phyloP scores from a whole-genome alignment of 1,139 yeast species.

The Yamadazyma songkhlaensis region DNA sequence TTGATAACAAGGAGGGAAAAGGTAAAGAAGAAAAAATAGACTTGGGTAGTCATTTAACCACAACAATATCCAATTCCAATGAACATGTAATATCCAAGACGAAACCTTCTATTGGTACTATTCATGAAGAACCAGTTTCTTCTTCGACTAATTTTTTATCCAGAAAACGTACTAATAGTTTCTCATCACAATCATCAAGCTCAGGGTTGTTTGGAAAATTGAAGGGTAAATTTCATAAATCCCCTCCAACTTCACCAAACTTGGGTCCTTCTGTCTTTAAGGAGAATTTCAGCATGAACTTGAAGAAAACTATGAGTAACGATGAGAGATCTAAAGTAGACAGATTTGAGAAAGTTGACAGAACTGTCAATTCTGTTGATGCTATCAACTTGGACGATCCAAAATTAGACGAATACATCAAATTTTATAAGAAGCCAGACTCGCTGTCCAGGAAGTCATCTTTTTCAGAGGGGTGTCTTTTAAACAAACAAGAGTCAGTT shows the following conservation, averaged over 20 bases:
- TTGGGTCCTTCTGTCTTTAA: slow-evolving; percentile 8
- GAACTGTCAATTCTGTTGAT: background rate
- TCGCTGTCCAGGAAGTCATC: slow-evolving; percentile 18
- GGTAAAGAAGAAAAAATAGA: slow-evolving; percentile 1
- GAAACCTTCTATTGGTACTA: slow-evolving; percentile 34
- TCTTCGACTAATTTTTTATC: slow-evolving; percentile 1
- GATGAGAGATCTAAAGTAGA: slow-evolving; percentile 1
- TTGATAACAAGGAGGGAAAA: background rate
- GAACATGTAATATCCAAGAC: slow-evolving; percentile 30
- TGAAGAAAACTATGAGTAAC: slow-evolving; percentile 1
- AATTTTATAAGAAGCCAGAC: slow-evolving; percentile 43
- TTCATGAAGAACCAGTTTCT: slow-evolving; percentile 25
- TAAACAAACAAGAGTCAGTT: slow-evolving; percentile 2
- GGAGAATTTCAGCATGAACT: slow-evolving; percentile 8
- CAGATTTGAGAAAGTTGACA: background rate
- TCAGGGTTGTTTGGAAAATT: slow-evolving; percentile 37
- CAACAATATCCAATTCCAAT: slow-evolving; percentile 35
- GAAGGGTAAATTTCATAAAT: slow-evolving; percentile 31
- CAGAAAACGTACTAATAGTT: slow-evolving; percentile 10
- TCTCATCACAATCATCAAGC: slow-evolving; percentile 7
- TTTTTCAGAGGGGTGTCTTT: slow-evolving; percentile 13
- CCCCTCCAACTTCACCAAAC: slow-evolving; percentile 15
- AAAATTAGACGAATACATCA: slow-evolving; percentile 55
- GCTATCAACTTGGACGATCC: slow-evolving; percentile 40
- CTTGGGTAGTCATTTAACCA: slow-evolving; percentile 21